Evolutionary conservation across 2,329 filamentous ascomycete genomes (phyloP), one percentile per base, ranked within the genome.

Genomic region (Colletotrichum cereale): DNA sequence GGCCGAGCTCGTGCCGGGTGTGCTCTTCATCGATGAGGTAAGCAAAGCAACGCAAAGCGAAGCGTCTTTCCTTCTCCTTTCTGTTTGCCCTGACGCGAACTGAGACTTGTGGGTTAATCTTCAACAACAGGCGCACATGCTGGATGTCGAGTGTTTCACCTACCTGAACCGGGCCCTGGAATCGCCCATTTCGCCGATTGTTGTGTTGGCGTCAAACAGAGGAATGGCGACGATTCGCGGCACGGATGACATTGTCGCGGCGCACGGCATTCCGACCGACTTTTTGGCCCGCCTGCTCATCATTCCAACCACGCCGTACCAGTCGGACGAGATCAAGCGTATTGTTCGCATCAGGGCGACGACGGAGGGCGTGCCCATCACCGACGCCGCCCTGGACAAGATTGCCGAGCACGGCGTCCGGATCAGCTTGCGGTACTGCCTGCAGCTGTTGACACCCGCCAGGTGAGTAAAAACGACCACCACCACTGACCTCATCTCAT

Each of bases 161-260:
- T 99, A 98, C 84, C 91, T 99, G 79, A 98, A 98, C 87, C 93
- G 95, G 79, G 96, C 96, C n/a, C 89, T 99, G 76, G 96, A 99
- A 87, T 95, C 94, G 67, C 90, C 91, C 75, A 97, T 99, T 79
- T 96, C 96, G 2, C 96, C 96, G 69, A 97, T 99, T 79, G 96
- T 99, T 73, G 96, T 99, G 75, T 91, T 99, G 73, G 96, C 96
- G 71, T 98, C 96, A 52, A 99, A 99, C 86, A 92, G 96, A 78
- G 96, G 96, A 81, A 92, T 95, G 86, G 96, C 94, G 75, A 93
- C 94, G 75, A 96, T 99, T 79, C 93, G 95, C 77, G 96, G 96
- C 79, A 96, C 93, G 67, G 89, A 92, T 76, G 90, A 93, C 81
- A 88, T 96, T 79, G 87, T 93, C 76, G 94, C 95, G 67, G 94